Evolutionary conservation across 2,329 filamentous ascomycete species (phyloP), one percentile per base, ranked within the genome.

Genomic region (Amauroascus niger): DNA sequence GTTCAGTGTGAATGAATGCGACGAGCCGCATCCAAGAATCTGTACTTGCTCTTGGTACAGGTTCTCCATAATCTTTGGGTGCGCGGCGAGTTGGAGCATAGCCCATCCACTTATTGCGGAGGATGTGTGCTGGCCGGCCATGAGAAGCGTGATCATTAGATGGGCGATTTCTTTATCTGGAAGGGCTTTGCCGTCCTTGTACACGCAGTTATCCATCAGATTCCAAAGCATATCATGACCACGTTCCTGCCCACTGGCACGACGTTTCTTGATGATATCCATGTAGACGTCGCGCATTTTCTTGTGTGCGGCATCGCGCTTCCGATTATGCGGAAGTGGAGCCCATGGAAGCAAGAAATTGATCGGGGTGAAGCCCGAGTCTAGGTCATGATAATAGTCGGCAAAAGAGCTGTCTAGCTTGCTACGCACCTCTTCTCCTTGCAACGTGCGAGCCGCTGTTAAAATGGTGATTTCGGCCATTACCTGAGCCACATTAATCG

Each of bases 101-200:
- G 88, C 87, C 86, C 86, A 91, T 7, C 83, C 78, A 60, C 82
- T 82, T n/a, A 84, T 85, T 0, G 86, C 83, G 4, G 86, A 84
- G 0, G 86, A 89, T 1, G 84, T 86, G 71, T 91, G 87, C 65
- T 93, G 87, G 49, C 87, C 87, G 9, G 83, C 87, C 86, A 93
- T 90, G 49, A 91, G 77, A 14, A 91, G 76, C 0, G 86, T 86
- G 63, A 91, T 91, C 87, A 91, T 89, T 76, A 91, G 87, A 69
- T 88, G 83, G 0, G 86, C 86, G 49, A 91, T 81, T 65, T 91
- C 86, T 60, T 82, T 78, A 65, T 91, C 86, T 0, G 86, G 82
- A 1, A 90, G 71, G 0, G 75, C 70, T 9, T 73, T 76, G 45
- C 87, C 86, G 61, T 87, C 76, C 71, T 89, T 89, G 78, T 91